phyloP scores from a whole-genome alignment of 495 filamentous ascomycete species.

The Penicillium longicatenatum region DNA sequence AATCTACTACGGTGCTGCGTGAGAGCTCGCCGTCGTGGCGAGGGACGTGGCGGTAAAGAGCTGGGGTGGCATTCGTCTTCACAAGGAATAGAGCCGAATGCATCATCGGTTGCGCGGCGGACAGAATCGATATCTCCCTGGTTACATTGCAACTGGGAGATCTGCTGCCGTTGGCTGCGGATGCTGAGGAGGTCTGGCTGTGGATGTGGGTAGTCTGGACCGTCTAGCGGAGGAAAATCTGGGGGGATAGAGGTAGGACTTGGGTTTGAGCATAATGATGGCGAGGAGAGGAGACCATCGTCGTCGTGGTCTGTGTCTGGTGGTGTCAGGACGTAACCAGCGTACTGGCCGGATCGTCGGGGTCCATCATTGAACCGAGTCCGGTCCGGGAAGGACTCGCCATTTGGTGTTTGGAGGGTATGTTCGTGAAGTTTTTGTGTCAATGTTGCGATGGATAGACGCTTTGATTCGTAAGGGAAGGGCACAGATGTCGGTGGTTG shows the following conservation, averaged over 20 bases:
- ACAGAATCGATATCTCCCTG: constrained; percentile 39
- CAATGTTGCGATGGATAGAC: constrained; percentile 46
- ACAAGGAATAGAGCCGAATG: constrained; percentile 12
- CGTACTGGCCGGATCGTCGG: constrained; percentile 17
- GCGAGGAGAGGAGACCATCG: constrained; percentile 35
- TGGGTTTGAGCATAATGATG: constrained; percentile 33
- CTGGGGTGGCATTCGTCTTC: constrained; percentile 49
- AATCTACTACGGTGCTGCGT: constrained; percentile 34
- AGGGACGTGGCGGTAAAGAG: constrained; percentile 40
- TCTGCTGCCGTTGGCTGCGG: constrained; percentile 45
- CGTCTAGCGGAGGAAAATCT: constrained; percentile 23
- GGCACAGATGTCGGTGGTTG: constrained; percentile 49
- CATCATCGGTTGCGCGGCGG: constrained; percentile 32
- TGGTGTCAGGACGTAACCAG: constrained; percentile 43
- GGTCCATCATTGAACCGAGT: constrained; percentile 10
- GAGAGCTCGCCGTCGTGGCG: constrained; percentile 32
- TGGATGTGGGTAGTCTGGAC: background rate
- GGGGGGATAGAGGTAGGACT: constrained; percentile 40
- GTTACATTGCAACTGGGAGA: constrained; percentile 46
- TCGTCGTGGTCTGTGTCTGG: constrained; percentile 49
- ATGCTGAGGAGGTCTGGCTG: constrained; percentile 24
- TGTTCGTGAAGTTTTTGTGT: constrained; percentile 51
- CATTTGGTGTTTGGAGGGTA: constrained; percentile 33
- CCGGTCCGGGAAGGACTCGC: constrained; percentile 8
- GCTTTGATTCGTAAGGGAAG: constrained; percentile 42